A percentile compares a stretch with the other conserved stretches of the same genome.
Conservation (phyloP, 179 eudicot species). For the Kewa caespitosa region DNA sequence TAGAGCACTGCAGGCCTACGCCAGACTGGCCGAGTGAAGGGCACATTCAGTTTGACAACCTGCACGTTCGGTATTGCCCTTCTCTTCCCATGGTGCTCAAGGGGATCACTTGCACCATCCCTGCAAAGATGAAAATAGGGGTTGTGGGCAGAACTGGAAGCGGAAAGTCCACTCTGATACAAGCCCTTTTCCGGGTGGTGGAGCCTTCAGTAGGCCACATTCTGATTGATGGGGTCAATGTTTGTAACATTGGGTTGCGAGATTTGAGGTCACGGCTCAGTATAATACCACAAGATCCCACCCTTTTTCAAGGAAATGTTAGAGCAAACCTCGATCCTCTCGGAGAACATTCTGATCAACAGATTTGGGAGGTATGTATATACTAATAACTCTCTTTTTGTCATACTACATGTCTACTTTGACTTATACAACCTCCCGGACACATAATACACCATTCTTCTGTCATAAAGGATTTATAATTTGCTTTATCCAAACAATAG, state of each 20-base stretch:
- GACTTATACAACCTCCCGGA: too few species aligned
- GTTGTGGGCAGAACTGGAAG: conserved; percentile 92
- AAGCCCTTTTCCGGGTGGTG: conserved; percentile 82
- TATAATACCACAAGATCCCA: conserved; percentile 92
- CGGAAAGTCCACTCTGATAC: conserved; percentile 90
- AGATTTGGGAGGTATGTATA: conserved; percentile 74
- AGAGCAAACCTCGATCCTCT: conserved; percentile 80
- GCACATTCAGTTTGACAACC: conserved; percentile 48
- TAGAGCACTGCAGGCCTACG: conserved; percentile 53
- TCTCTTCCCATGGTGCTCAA: conserved; percentile 65
- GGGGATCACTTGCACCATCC: conserved; percentile 67
- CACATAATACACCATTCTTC: too few species aligned
- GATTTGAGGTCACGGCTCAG: conserved; percentile 79
- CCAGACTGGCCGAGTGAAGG: conserved; percentile 72
- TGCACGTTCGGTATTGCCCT: conserved; percentile 68
- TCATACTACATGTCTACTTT: too few species aligned
- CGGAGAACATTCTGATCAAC: conserved; percentile 57
- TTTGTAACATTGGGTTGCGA: conserved; percentile 57
- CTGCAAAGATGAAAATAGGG: conserved; percentile 67
- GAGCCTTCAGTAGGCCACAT: conserved; percentile 70
- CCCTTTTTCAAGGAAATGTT: conserved; percentile 79
- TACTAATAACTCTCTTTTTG: too few species aligned
- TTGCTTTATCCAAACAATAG: too few species aligned
- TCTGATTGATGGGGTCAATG: conserved; percentile 70
- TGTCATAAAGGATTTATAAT: too few species aligned